A percentile compares a stretch with the other conserved stretches of the same genome.
phyloP scores from a whole-genome alignment of 768 basidiomycete genomes.

The Leucocoprinus leucothites region DNA sequence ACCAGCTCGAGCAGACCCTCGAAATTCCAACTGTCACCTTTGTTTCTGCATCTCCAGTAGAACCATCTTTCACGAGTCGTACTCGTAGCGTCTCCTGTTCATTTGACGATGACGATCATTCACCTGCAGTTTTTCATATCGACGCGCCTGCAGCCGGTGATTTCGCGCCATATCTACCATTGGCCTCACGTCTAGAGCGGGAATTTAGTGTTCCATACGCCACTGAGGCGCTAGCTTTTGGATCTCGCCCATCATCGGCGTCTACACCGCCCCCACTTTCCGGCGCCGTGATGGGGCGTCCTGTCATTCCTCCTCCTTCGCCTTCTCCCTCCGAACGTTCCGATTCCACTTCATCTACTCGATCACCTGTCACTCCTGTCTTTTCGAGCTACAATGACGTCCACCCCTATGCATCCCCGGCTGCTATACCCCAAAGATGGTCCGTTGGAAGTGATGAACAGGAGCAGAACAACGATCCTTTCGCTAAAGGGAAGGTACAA shows the following conservation, averaged over 20 bases:
- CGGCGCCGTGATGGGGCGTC: not conserved
- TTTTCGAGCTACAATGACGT: slow-evolving; percentile 4
- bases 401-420: slow-evolving; percentile 3
- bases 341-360: slow-evolving; percentile 6
- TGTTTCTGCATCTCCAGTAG: not conserved
- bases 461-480: slow-evolving; percentile 5
- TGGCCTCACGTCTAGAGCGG: slow-evolving; percentile 5
- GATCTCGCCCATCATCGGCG: not conserved
- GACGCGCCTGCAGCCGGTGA: slow-evolving; percentile 3
- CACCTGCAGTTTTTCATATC: not conserved
- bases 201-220: not conserved
- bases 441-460: slow-evolving; percentile 2
- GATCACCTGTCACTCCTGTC: slow-evolving; percentile 10
- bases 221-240: not conserved
- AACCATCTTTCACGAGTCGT: not conserved
- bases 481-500: not conserved
- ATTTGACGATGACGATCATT: not conserved
- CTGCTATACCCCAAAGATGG: slow-evolving; percentile 2
- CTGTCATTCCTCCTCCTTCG: slow-evolving; percentile 3
- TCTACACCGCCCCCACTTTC: not conserved
- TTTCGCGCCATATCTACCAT: slow-evolving; percentile 5
- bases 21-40: slow-evolving; percentile 7
- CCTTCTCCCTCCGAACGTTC: slow-evolving; percentile 6
- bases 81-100: slow-evolving; percentile 4
- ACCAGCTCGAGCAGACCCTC: not conserved